Base-by-base conservation (phyloP, 1,284 basidiomycete species). In the Trichosporon ovoides region DNA sequence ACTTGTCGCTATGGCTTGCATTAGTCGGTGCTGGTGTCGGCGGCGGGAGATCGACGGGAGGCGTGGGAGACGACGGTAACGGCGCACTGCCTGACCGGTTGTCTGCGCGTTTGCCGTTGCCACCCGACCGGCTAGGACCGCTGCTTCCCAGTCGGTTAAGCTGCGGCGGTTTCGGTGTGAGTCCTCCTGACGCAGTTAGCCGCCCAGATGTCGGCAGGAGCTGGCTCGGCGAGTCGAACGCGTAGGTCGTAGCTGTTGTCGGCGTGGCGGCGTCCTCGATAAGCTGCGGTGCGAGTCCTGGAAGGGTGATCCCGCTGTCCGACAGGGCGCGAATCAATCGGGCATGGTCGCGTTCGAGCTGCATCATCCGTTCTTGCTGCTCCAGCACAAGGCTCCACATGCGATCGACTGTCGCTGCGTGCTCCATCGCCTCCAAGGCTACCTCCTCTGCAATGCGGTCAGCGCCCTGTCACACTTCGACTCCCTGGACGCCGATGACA, bases 361-460 rank as follows among this genome's bases (percentile, higher is more conserved):
- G 60, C 24, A 68, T 50, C 38, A 74, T 54, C 3, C 72, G 66
- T 46, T 72, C 71, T 38, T 75, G 86, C 79, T 91, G 90, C 56
- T 89, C 86, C 67, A 83, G 84, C 54, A 94, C 78, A 54, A 88
- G 75, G 43, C 82, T 81, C 73, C 85, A 83, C 53, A 94, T 77
- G 63, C 82, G 84, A 53, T 88, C 86, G 28, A 90, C 75, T 7
- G 84, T 85, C 19, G 58, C 63, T 14, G 57, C 58, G 34, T 61
- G 62, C 53, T 64, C 63, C 53, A 62, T 58, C 11, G 65, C 64
- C 28, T 67, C 66, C 3, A 63, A 14, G 4, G 58, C 56, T 7
- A 59, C 58, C 22, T 63, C 65, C 16, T 69, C 69, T 67, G 53
- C 36, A 14, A 31, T 5, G 28, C 5, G 6, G 57, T 58, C 48